Evolutionary conservation across 495 filamentous ascomycete genomes (phyloP).

Genomic region (Trichoderma erinaceum): DNA sequence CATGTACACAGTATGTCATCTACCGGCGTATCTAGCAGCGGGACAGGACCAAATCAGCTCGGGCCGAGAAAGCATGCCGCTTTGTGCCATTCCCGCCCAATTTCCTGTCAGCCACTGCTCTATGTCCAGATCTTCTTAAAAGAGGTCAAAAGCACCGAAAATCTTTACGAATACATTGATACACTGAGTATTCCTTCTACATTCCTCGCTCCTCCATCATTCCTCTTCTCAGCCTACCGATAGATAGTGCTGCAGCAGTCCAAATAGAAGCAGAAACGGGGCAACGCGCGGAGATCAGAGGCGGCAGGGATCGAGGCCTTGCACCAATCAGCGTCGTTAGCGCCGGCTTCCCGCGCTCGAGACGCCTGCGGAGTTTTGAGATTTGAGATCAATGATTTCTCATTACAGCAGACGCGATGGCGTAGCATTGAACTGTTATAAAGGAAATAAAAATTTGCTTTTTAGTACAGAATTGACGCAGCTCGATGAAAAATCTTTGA

Average conservation of each 20-base stretch:
- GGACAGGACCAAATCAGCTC: not conserved
- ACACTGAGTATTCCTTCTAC: not conserved
- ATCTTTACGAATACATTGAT: not conserved
- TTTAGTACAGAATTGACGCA: not conserved
- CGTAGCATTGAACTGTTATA: not conserved
- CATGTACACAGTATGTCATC: not conserved
- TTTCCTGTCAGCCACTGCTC: not conserved
- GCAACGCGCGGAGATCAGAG: not conserved
- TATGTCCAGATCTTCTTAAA: not conserved
- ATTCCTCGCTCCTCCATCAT: not conserved
- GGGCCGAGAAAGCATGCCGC: not conserved
- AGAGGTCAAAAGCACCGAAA: not conserved
- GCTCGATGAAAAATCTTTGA: not conserved
- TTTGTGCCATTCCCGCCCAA: not conserved
- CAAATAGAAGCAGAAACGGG: not conserved
- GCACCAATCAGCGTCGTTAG: slow-evolving; percentile 8
- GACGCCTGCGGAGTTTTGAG: not conserved
- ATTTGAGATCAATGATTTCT: not conserved
- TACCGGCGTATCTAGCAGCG: no score
- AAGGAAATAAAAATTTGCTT: not conserved
- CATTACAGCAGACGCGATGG: not conserved
- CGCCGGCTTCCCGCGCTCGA: slow-evolving; percentile 11
- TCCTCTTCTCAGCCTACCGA: no score
- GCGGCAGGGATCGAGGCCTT: not conserved
- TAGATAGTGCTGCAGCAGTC: not conserved